phyloP scores from a whole-genome alignment of 2,329 filamentous ascomycete species.

The Cordyceps cateniannulata region DNA sequence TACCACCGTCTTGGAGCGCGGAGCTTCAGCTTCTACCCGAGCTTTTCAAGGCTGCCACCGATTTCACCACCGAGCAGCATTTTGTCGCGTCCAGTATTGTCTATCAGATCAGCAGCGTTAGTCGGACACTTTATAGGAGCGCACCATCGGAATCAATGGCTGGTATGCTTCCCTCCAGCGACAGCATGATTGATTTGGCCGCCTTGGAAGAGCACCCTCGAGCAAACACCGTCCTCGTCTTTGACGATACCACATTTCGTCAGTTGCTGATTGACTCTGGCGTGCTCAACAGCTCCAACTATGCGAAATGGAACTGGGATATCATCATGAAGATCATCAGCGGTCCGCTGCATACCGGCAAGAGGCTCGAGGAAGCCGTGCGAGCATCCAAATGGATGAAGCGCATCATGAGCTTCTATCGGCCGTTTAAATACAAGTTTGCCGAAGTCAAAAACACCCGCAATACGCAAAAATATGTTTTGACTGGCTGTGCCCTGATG shows the following conservation, averaged over 20 bases:
- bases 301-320: constrained; percentile 96
- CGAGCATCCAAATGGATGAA: constrained; percentile 96
- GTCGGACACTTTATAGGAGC: constrained; percentile 81
- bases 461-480: constrained; percentile 88
- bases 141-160: constrained; percentile 42
- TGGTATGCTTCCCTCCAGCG: constrained; percentile 34
- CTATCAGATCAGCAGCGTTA: constrained; percentile 97
- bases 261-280: constrained; percentile 69
- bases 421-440: constrained; percentile 95
- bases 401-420: constrained; percentile 86
- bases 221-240: constrained; percentile 36
- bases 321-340: constrained; percentile 86
- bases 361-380: constrained; percentile 87
- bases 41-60: constrained; percentile 69
- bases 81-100: constrained; percentile 84
- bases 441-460: constrained; percentile 85
- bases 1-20: constrained; percentile 76
- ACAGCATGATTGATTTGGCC: constrained; percentile 41
- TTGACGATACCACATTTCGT: constrained; percentile 57
- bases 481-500: constrained; percentile 82
- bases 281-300: constrained; percentile 84
- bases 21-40: constrained; percentile 83
- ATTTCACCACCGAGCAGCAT: constrained; percentile 63
- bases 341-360: constrained; percentile 83
- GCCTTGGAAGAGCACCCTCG: constrained; percentile 53